Conservation (phyloP, 768 basidiomycete genomes). For the Xerocomus potaroensis region DNA sequence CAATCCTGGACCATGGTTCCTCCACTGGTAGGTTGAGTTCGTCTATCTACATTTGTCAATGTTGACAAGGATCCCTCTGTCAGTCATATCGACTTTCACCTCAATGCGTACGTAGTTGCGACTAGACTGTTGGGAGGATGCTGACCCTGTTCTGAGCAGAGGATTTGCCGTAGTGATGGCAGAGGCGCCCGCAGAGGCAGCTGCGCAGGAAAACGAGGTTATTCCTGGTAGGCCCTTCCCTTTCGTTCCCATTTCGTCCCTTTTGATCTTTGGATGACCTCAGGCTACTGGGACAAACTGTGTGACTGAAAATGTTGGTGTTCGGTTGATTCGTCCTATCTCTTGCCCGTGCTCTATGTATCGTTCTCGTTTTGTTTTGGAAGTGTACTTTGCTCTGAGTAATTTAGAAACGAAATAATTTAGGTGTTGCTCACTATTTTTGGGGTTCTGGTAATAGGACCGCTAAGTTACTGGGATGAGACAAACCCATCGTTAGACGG, state of each 20-base stretch:
- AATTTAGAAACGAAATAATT: too few species aligned
- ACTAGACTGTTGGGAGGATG: not conserved
- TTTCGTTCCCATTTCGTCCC: too few species aligned
- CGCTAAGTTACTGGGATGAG: too few species aligned
- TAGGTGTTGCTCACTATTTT: too few species aligned
- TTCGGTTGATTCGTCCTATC: too few species aligned
- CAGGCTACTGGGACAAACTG: not conserved
- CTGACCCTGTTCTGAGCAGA: slow-evolving; percentile 5
- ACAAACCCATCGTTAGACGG: too few species aligned
- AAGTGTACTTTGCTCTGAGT: too few species aligned
- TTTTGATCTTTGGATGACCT: not conserved
- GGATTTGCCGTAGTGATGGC: slow-evolving; percentile 30
- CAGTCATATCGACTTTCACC: slow-evolving; percentile 24
- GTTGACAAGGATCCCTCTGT: not conserved
- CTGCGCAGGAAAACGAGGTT: slow-evolving; percentile 4
- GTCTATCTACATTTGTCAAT: too few species aligned
- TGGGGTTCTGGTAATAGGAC: too few species aligned
- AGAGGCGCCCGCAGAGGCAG: slow-evolving; percentile 13
- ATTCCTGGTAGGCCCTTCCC: slow-evolving; percentile 18
- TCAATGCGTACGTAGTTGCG: slow-evolving; percentile 11
- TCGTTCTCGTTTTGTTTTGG: too few species aligned
- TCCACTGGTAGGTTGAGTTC: slow-evolving; percentile 18
- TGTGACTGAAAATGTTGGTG: too few species aligned
- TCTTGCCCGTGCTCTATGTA: too few species aligned
- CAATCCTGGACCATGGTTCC: slow-evolving; percentile 41